phyloP scores from a whole-genome alignment of 2,329 filamentous ascomycete genomes.

The Penicillium hesseltinei region DNA sequence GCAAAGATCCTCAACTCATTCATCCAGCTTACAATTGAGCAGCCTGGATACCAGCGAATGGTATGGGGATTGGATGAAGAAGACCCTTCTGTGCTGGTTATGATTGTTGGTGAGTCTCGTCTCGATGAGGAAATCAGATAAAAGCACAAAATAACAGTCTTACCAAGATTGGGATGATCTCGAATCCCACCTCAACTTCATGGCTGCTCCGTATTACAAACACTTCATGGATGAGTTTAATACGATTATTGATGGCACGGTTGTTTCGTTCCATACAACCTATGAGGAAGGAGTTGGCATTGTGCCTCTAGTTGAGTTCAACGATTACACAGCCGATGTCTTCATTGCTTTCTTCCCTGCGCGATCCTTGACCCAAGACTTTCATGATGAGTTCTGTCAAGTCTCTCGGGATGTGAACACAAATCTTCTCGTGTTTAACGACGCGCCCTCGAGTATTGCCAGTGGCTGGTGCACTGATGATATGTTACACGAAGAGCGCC shows the following conservation, averaged over 20 bases:
- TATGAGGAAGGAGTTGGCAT: not conserved
- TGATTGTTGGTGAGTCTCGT: not conserved
- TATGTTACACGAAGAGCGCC: not conserved
- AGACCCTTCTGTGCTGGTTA: not conserved
- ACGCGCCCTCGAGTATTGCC: not conserved
- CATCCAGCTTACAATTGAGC: not conserved
- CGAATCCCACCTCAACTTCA: not conserved
- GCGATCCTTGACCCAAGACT: not conserved
- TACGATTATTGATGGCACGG: not conserved
- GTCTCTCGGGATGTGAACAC: not conserved
- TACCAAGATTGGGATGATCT: not conserved
- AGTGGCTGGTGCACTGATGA: not conserved
- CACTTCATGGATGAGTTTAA: not conserved
- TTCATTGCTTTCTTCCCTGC: not conserved
- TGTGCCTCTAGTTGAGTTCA: not conserved
- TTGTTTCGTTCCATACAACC: not conserved
- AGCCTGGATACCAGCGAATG: not conserved
- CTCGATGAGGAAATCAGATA: not conserved
- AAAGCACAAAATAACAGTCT: not conserved
- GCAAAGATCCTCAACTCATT: not conserved
- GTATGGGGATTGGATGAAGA: not conserved
- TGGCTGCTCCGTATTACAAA: not conserved
- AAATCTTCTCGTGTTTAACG: not conserved
- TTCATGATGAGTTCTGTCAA: not conserved
- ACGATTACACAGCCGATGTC: not conserved